These are phyloP conservation scores for Fusarium sp. DNA, from an alignment of 2,329 filamentous ascomycete genomes.

Conservation along the genomic window DNA sequence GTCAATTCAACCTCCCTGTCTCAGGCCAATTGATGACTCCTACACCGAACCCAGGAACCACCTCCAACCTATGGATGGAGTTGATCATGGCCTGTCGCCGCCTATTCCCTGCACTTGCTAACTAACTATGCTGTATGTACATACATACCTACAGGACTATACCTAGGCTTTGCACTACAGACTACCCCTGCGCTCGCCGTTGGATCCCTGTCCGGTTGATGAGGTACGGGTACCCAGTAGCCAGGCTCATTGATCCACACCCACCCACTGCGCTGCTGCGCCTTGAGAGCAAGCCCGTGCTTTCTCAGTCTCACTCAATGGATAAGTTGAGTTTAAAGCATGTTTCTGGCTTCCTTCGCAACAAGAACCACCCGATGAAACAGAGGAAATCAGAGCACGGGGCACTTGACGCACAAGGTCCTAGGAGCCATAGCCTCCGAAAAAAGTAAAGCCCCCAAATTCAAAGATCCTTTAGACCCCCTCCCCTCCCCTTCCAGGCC, in stretches of 20 bases:
- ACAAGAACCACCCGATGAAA: conserved; percentile 19
- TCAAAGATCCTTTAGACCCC: conserved; percentile 30
- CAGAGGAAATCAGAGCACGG: conserved; percentile 30
- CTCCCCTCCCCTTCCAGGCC: conserved; percentile 13
- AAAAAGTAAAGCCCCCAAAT: conserved; percentile 30
- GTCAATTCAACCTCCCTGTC: conserved; percentile 35
- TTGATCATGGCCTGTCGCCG: conserved; percentile 1
- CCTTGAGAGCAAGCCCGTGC: conserved; percentile 36
- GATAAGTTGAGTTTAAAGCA: conserved; percentile 14
- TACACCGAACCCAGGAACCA: conserved; percentile 38
- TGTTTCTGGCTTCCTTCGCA: conserved; percentile 14
- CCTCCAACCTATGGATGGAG: conserved; percentile 18
- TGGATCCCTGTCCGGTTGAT: conserved; percentile 19
- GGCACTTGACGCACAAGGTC: conserved; percentile 31
- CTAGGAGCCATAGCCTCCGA: conserved; percentile 18
- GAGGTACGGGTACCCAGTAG: conserved; percentile 27
- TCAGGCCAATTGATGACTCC: conserved; percentile 41
- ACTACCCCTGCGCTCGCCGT: not conserved
- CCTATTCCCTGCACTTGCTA: conserved; percentile 5
- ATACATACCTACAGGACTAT: conserved; percentile 2
- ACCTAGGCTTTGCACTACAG: not conserved
- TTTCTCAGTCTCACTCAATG: conserved; percentile 27
- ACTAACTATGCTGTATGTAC: not conserved
- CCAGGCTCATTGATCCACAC: conserved; percentile 35
- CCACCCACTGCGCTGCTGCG: conserved; percentile 40